Base-by-base conservation (phyloP, 768 basidiomycete species). In the Boletus subparvulus region DNA sequence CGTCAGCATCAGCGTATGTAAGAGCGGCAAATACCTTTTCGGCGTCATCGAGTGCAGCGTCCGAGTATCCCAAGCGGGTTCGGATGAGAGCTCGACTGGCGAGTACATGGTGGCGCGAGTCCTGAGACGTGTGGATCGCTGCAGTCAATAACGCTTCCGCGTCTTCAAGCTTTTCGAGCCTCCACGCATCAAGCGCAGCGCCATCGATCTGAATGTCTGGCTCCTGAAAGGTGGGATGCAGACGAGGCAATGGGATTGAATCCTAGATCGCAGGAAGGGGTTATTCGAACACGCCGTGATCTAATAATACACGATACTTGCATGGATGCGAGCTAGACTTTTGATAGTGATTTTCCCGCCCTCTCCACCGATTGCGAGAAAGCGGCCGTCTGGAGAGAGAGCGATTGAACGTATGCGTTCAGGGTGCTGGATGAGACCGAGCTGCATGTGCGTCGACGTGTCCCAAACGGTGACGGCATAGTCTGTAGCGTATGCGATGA, bases 41-140 rank as follows among this genome's bases (percentile, higher is more conserved):
- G 3, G 59, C 59, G 7, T 60, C 55, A 5, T 11, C 4, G 2
- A 49, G 26, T 1, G 59, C 59, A 41, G n/a, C 42, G 7, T 47
- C 48, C 43, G 39, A 47, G 5, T 53, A 11, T 26, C 14, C 4
- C 33, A 53, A 37, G 17, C 48, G 59, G 17, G 44, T 9, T 24
- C 42, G 32, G 26, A 60, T 40, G 17, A 60, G 51, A n/a, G 55
- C 50, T 24, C 60, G 56, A 19, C 45, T 39, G 6, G 56, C 56
- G 6, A 58, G 52, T 19, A 24, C 21, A 36, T 58, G 36, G 10
- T 35, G 14, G 7, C 32, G 35, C 35, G 37, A 32, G 0, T 16
- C n/a, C 1, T 16, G 44, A 24, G 45, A 42, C 6, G 16, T 6
- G 4, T 36, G 4, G 3, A 48, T 47, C 16, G n/a, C 14, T 19